Percentiles rank a stretch among this genome's conserved stretches.
Conservation (phyloP, 495 filamentous ascomycete genomes). For the Neurospora sp. region DNA sequence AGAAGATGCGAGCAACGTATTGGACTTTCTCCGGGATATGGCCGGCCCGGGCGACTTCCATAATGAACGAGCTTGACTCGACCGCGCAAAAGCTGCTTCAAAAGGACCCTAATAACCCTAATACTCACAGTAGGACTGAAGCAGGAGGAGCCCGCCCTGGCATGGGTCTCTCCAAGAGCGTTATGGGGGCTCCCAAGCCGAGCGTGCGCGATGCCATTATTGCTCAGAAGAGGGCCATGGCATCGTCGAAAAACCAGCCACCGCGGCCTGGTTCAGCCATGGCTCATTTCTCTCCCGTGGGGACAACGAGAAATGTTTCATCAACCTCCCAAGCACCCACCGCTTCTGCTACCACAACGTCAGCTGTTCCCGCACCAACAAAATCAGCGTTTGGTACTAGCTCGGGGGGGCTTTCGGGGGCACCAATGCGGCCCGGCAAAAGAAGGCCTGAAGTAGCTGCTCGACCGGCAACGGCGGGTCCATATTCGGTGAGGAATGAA, state of each 20-base stretch:
- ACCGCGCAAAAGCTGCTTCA: conserved; percentile 66
- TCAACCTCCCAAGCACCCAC: conserved; percentile 33
- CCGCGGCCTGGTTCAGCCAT: conserved; percentile 68
- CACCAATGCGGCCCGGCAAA: conserved; percentile 43
- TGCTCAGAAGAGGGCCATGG: conserved; percentile 63
- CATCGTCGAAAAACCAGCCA: conserved; percentile 45
- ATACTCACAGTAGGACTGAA: conserved; percentile 45
- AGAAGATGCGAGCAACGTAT: conserved; percentile 72
- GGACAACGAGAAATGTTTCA: conserved; percentile 35
- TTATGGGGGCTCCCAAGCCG: conserved; percentile 48
- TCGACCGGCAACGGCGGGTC: conserved; percentile 46
- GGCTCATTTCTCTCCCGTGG: conserved; percentile 49
- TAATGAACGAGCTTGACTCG: conserved; percentile 63
- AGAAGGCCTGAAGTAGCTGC: conserved; percentile 39
- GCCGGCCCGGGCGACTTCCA: conserved; percentile 64
- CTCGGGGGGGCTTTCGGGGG: conserved; percentile 43
- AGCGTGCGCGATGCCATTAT: conserved; percentile 64
- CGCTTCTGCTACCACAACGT: conserved; percentile 16
- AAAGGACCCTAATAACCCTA: conserved; percentile 72
- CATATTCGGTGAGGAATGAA: conserved; percentile 45
- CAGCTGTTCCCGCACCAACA: conserved; percentile 30
- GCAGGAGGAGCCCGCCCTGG: conserved; percentile 38
- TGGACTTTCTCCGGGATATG: conserved; percentile 72
- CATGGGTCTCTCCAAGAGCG: conserved; percentile 47
- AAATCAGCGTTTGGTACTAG: conserved; percentile 27